Conservation (phyloP, 2,329 filamentous ascomycete genomes). For the Aspergillus piperis region DNA sequence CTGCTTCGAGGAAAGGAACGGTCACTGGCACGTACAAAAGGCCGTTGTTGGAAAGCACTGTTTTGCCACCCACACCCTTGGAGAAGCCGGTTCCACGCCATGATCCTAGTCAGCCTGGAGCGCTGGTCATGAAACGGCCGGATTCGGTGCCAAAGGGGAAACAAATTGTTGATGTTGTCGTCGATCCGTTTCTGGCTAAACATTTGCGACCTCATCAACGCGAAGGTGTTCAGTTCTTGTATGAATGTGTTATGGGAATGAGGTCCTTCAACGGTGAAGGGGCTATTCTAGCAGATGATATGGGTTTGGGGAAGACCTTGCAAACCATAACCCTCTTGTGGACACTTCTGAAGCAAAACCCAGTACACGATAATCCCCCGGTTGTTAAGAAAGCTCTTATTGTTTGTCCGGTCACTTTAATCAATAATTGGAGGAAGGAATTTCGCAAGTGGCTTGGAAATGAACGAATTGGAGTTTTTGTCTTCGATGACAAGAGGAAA, state of each 20-base stretch:
- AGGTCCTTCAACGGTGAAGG: constrained; percentile 66
- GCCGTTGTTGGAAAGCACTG: constrained; percentile 58
- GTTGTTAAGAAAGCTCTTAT: constrained; percentile 71
- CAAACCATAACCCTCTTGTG: constrained; percentile 72
- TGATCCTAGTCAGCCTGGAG: constrained; percentile 60
- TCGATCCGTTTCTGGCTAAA: constrained; percentile 66
- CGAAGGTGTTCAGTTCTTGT: constrained; percentile 69
- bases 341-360: constrained; percentile 73
- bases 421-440: constrained; percentile 72
- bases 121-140: constrained; percentile 68
- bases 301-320: constrained; percentile 73
- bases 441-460: constrained; percentile 74
- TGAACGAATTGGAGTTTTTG: constrained; percentile 68
- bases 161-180: constrained; percentile 69
- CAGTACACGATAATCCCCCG: constrained; percentile 59
- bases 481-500: constrained; percentile 61
- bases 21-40: constrained; percentile 60
- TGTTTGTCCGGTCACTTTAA: constrained; percentile 71
- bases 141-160: constrained; percentile 59
- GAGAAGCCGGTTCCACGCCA: constrained; percentile 63
- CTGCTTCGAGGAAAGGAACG: constrained; percentile 45
- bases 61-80: constrained; percentile 49
- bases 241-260: constrained; percentile 76
- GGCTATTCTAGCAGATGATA: constrained; percentile 72
- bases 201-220: constrained; percentile 68